Evolutionary conservation across 176 grass and related monocot genomes (phyloP).

Genomic region (Canna indica): DNA sequence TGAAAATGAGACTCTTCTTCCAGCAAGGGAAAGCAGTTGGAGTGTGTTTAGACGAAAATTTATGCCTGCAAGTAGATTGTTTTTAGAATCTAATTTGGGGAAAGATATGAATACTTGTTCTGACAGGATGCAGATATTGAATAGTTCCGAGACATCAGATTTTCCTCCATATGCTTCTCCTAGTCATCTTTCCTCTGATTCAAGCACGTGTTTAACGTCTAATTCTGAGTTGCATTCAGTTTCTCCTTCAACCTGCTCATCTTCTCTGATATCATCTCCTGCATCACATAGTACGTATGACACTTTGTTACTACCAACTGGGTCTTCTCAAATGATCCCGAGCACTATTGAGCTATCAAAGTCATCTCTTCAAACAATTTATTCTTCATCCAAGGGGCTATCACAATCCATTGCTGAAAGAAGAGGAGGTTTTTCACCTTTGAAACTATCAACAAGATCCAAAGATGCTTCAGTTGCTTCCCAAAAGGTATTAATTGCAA

Average conservation of each 20-base stretch:
- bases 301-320: constrained; percentile 41
- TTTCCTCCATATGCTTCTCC: constrained; percentile 86
- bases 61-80: background rate
- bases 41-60: constrained; percentile 62
- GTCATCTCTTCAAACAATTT: constrained; percentile 22
- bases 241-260: constrained; percentile 63
- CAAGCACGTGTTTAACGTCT: constrained; percentile 65
- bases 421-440: constrained; percentile 72
- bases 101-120: constrained; percentile 14
- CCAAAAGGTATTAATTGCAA: constrained; percentile 19
- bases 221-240: constrained; percentile 77
- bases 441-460: constrained; percentile 60
- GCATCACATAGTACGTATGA: constrained; percentile 46
- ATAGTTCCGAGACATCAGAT: constrained; percentile 43
- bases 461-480: constrained; percentile 53
- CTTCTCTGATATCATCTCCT: constrained; percentile 49
- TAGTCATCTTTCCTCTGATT: constrained; percentile 74
- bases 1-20: constrained; percentile 69
- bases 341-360: constrained; percentile 37
- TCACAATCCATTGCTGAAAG: constrained; percentile 79
- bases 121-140: constrained; percentile 20
- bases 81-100: background rate
- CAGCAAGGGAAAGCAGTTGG: constrained; percentile 86
- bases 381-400: constrained; percentile 34
- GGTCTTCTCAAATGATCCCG: constrained; percentile 54